Conservation (phyloP, 371 early-diverging fungal species). For the Amoeboaphelidium occidentale region DNA sequence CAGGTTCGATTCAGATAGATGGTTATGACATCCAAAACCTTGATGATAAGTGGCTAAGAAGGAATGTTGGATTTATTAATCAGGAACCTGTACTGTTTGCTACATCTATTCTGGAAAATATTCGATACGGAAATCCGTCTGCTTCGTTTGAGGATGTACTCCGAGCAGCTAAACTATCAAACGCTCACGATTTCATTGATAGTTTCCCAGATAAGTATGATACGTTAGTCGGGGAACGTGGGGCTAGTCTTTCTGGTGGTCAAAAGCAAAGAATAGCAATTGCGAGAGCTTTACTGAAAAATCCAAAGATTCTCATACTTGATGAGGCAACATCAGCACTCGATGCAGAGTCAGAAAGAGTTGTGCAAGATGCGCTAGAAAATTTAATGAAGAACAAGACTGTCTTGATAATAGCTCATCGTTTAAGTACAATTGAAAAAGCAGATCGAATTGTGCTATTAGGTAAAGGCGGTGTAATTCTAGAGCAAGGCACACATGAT, state of each 20-base stretch:
- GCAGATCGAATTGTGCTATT: constrained; percentile 21
- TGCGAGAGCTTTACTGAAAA: constrained; percentile 18
- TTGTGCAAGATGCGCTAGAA: constrained; percentile 69
- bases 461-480: constrained; percentile 36
- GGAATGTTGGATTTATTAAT: constrained; percentile 14
- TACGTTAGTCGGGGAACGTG: constrained; percentile 13
- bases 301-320: constrained; percentile 16
- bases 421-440: constrained; percentile 35
- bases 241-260: constrained; percentile 13
- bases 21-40: constrained; percentile 5
- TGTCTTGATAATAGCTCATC: constrained; percentile 49
- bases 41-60: constrained; percentile 8
- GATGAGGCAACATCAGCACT: constrained; percentile 26
- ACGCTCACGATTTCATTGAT: constrained; percentile 13
- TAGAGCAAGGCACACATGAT: constrained; percentile 57
- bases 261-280: constrained; percentile 15
- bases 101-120: constrained; percentile 1
- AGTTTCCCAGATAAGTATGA: constrained; percentile 14
- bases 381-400: constrained; percentile 36
- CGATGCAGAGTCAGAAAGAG: constrained; percentile 52
- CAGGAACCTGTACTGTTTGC: constrained; percentile 9
- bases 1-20: constrained; percentile 6
- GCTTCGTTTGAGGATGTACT: constrained; percentile 1
- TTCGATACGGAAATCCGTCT: background rate
- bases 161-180: constrained; percentile 8